Conservation (phyloP, 1,284 basidiomycete genomes). For the Moesziomyces antarcticus region DNA sequence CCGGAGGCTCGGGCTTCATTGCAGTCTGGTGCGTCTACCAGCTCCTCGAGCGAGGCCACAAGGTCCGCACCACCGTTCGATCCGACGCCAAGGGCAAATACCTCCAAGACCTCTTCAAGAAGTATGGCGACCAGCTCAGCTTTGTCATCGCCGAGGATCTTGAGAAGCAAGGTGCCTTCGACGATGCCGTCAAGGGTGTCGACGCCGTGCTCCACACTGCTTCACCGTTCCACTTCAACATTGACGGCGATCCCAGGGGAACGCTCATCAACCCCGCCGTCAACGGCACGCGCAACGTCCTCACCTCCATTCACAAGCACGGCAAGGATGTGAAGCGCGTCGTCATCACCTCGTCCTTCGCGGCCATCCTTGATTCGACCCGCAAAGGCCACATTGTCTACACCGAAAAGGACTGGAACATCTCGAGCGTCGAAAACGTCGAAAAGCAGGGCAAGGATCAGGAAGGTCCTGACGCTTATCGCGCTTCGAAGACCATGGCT, state of each 20-base stretch:
- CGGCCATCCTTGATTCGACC: slow-evolving; percentile 70
- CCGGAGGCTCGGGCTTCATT: slow-evolving; percentile 70
- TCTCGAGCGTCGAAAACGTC: slow-evolving; percentile 71
- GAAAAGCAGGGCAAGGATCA: slow-evolving; percentile 48
- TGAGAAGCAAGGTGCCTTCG: slow-evolving; percentile 74
- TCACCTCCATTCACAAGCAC: slow-evolving; percentile 73
- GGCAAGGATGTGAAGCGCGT: slow-evolving; percentile 73
- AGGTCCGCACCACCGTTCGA: slow-evolving; percentile 74
- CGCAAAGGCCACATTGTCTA: slow-evolving; percentile 45
- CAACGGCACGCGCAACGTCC: slow-evolving; percentile 74
- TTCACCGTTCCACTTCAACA: slow-evolving; percentile 70
- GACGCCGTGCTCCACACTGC: slow-evolving; percentile 75
- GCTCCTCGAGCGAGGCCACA: slow-evolving; percentile 63
- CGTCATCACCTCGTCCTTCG: slow-evolving; percentile 76
- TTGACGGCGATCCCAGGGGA: slow-evolving; percentile 59
- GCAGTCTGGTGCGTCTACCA: slow-evolving; percentile 70
- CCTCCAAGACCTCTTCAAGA: slow-evolving; percentile 70
- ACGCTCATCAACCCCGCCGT: slow-evolving; percentile 75
- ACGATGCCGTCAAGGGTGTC: slow-evolving; percentile 77
- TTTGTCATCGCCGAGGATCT: slow-evolving; percentile 74
- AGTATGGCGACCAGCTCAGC: slow-evolving; percentile 71
- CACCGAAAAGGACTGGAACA: slow-evolving; percentile 76
- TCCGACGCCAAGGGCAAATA: slow-evolving; percentile 72
- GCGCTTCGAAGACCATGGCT: slow-evolving; percentile 75
- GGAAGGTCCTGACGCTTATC: slow-evolving; percentile 70